These are phyloP conservation scores for Fusarium neocosmosporiellum DNA, from an alignment of 2,329 filamentous ascomycete species.

Conservation along the genomic window DNA sequence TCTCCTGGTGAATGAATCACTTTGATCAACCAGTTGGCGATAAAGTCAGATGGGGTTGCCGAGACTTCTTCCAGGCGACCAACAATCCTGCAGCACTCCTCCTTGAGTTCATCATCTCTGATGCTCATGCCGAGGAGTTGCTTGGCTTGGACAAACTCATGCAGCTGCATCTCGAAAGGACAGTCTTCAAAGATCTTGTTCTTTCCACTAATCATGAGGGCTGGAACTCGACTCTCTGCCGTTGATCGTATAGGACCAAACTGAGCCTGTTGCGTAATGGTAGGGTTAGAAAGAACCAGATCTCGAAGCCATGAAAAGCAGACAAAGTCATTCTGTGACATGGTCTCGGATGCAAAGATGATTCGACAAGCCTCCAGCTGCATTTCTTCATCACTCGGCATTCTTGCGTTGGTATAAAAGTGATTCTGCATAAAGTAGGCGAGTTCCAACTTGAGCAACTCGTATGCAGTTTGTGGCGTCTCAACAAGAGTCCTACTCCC, in stretches of 20 bases:
- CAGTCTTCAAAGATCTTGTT: constrained; percentile 44
- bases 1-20: constrained; percentile 29
- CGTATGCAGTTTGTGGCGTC: constrained; percentile 34
- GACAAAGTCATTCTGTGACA: neutral
- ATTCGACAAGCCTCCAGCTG: constrained; percentile 37
- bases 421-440: constrained; percentile 41
- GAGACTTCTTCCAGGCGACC: constrained; percentile 34
- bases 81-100: constrained; percentile 39
- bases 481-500: constrained; percentile 32
- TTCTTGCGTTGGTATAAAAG: constrained; percentile 25
- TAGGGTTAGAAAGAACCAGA: constrained; percentile 20
- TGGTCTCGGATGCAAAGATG: constrained; percentile 18
- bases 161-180: constrained; percentile 41
- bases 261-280: constrained; percentile 35
- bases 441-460: constrained; percentile 35
- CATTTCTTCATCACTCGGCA: constrained; percentile 35
- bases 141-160: constrained; percentile 29
- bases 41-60: constrained; percentile 35
- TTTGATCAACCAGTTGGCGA: constrained; percentile 40
- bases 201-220: constrained; percentile 44
- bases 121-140: constrained; percentile 15
- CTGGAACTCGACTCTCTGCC: constrained; percentile 36
- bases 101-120: constrained; percentile 26
- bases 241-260: constrained; percentile 41
- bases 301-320: constrained; percentile 37